Base-by-base conservation (phyloP, 2,329 filamentous ascomycete species). In the Apiospora koreana region DNA sequence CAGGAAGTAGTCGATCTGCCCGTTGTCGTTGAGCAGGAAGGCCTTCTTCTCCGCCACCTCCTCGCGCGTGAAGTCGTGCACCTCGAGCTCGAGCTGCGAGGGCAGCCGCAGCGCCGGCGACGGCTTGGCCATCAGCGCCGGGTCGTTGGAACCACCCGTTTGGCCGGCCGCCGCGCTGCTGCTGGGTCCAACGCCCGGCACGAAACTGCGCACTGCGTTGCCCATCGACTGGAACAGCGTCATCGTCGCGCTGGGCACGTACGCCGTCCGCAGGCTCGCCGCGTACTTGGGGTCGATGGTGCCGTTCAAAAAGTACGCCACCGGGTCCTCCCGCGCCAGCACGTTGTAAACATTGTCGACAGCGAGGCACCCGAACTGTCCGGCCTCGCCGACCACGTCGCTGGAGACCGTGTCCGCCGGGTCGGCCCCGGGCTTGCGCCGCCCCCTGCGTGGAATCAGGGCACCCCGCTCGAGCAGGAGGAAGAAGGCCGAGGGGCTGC, bases 261-360 rank as follows among this genome's bases (percentile, higher is more conserved):
- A 90, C 7, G 94, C 94, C 25, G 88, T 87, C 80, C 92, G 94
- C 62, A 99, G 86, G 67, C 90, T 90, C 9, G 90, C 86, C 0
- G 95, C 92, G 75, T 97, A 97, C 28, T 87, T 85, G 5, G 90
- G 88, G 79, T 99, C 96, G 54, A 98, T 91, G 3, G 95, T 92
- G 28, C 95, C 94, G 76, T 98, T 99, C 70, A 98, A 88, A 21
- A 95, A 88, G 80, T 98, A 98, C 1, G 95, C 94, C 70, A 99
- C 97, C 1, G 96, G 88, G 75, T 90, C 89, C 75, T 90, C 87
- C 72, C 86, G 86, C 48, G 88, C 84, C 78, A 98, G 89, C 73
- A 99, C 88, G 77, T 99, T 99, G 85, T 98, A 99, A 70, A 99
- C 88, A 79, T 98, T 99, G 82, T 98, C 94, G 1, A 98, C 92